phyloP scores from a whole-genome alignment of 345 rosid species.

The Brassica incana region DNA sequence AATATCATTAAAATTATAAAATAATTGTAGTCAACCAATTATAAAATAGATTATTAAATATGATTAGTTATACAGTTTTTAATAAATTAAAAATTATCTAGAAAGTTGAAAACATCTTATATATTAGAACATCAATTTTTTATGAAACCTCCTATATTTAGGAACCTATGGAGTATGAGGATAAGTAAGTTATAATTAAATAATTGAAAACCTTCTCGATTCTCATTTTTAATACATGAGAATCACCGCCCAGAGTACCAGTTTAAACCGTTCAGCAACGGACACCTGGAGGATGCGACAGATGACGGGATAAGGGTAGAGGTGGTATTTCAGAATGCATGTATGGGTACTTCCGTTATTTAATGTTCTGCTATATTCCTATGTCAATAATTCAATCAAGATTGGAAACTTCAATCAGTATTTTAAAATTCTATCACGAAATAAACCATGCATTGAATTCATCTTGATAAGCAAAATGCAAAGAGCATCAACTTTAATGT shows the following conservation, averaged over 20 bases:
- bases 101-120: too few species aligned
- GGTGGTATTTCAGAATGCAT: slow-evolving; percentile 15
- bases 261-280: slow-evolving; percentile 40
- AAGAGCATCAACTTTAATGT: background rate
- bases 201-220: background rate
- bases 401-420: background rate
- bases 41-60: too few species aligned
- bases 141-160: too few species aligned
- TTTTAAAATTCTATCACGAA: background rate
- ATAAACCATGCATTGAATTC: background rate
- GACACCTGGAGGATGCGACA: slow-evolving; percentile 39
- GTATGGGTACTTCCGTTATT: slow-evolving; percentile 21
- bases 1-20: too few species aligned
- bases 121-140: too few species aligned
- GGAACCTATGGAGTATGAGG: too few species aligned
- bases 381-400: slow-evolving; percentile 28
- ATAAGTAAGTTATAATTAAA: background rate
- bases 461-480: background rate
- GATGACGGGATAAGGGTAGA: slow-evolving; percentile 11
- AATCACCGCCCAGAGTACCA: slow-evolving; percentile 42
- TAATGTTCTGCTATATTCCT: background rate
- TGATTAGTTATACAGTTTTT: too few species aligned
- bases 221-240: slow-evolving; percentile 5
- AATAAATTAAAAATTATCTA: too few species aligned
- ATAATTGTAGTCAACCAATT: too few species aligned